These are phyloP conservation scores for Penicillium italicum DNA, from an alignment of 2,329 filamentous ascomycete species.

Conservation along the genomic window DNA sequence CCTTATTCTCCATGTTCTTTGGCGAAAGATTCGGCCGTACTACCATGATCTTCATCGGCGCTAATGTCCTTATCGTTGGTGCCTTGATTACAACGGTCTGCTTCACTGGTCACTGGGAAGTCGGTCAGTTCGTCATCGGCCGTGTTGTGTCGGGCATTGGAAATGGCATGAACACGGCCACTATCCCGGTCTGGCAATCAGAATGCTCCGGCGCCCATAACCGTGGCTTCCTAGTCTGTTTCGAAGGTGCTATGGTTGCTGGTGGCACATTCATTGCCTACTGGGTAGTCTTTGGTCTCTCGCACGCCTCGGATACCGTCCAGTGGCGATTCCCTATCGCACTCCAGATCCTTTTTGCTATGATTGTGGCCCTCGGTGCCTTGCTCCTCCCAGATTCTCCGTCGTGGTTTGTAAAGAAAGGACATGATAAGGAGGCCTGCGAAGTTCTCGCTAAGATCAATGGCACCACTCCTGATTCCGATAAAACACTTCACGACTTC, in stretches of 20 bases:
- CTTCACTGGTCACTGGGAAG: constrained; percentile 12
- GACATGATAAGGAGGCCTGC: constrained; percentile 46
- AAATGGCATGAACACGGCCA: constrained; percentile 30
- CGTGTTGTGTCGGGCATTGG: constrained; percentile 31
- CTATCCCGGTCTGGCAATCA: constrained; percentile 35
- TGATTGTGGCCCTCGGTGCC: constrained; percentile 19
- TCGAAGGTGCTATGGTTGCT: constrained; percentile 32
- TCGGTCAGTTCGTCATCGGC: constrained; percentile 37
- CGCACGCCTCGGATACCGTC: constrained; percentile 29
- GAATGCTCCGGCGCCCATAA: constrained; percentile 27
- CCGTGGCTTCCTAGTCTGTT: constrained; percentile 26
- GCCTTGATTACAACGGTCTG: constrained; percentile 18
- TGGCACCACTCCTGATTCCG: constrained; percentile 36
- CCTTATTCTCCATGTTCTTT: constrained; percentile 20
- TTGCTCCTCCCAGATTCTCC: constrained; percentile 50
- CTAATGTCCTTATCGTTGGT: constrained; percentile 42
- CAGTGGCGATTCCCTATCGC: constrained; percentile 48
- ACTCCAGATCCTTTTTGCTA: constrained; percentile 45
- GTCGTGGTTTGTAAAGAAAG: constrained; percentile 52
- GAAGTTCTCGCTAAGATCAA: constrained; percentile 48
- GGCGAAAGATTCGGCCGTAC: constrained; percentile 24
- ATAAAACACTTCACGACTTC: constrained; percentile 23
- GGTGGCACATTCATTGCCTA: constrained; percentile 34
- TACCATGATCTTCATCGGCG: constrained; percentile 50
- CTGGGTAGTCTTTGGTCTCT: constrained; percentile 37